Conservation (phyloP, 2,329 filamentous ascomycete species). For the Fusarium sp. region DNA sequence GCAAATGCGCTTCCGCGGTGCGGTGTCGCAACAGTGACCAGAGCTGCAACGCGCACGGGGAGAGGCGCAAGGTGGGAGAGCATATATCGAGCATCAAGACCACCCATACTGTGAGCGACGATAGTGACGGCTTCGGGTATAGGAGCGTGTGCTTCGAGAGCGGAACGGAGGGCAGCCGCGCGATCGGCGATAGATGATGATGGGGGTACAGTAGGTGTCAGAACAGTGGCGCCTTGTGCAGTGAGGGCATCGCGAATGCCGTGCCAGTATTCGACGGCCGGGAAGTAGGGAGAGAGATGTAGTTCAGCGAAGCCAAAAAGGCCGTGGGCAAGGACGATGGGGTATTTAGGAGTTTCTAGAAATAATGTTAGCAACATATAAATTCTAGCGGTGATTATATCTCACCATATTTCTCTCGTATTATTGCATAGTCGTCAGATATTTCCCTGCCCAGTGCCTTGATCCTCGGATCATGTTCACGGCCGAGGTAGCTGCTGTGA, state of each 20-base stretch:
- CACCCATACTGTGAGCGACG: constrained; percentile 76
- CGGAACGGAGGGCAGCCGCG: constrained; percentile 65
- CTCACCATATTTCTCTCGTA: constrained; percentile 59
- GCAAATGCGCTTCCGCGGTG: constrained; percentile 67
- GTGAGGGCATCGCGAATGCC: constrained; percentile 69
- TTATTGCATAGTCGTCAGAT: constrained; percentile 58
- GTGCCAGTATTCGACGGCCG: constrained; percentile 71
- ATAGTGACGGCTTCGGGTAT: constrained; percentile 72
- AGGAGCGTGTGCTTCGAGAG: constrained; percentile 60
- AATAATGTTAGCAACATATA: background rate
- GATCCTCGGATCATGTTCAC: constrained; percentile 53
- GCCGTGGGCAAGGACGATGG: constrained; percentile 74
- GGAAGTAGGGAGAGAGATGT: constrained; percentile 61
- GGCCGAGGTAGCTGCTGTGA: constrained; percentile 9
- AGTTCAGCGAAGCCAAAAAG: constrained; percentile 72
- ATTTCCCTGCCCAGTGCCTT: constrained; percentile 56
- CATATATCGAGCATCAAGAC: constrained; percentile 74
- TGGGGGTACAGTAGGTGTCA: constrained; percentile 70
- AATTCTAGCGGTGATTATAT: background rate
- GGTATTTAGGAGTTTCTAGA: constrained; percentile 66
- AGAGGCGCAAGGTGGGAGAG: constrained; percentile 65
- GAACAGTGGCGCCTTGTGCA: constrained; percentile 64
- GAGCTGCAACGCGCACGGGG: constrained; percentile 59
- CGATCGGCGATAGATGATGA: constrained; percentile 70
- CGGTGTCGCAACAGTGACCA: constrained; percentile 67